Conservation (phyloP, 805 yeast species). For the Ogataea wickerhamii region DNA sequence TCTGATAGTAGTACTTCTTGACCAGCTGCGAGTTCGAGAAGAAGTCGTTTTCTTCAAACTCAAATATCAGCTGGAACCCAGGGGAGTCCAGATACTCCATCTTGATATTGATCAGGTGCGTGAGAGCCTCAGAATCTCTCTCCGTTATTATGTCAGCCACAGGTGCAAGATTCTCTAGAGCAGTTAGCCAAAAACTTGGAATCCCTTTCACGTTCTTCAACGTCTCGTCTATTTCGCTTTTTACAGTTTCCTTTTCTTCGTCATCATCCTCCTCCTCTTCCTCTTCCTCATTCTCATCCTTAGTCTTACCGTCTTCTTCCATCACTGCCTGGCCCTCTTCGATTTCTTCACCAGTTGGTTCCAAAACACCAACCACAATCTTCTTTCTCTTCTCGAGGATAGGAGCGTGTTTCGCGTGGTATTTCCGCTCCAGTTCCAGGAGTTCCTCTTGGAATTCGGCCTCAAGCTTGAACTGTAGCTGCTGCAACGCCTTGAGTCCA, state of each 20-base stretch:
- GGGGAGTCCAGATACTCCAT: conserved; percentile 79
- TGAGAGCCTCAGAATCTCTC: conserved; percentile 82
- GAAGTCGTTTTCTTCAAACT: conserved; percentile 70
- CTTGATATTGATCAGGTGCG: conserved; percentile 62
- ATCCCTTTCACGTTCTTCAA: conserved; percentile 58
- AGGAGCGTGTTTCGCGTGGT: conserved; percentile 67
- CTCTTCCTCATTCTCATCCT: conserved; percentile 40
- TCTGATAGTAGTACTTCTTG: conserved; percentile 91
- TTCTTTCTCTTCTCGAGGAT: conserved; percentile 68
- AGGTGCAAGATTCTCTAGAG: conserved; percentile 79
- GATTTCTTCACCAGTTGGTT: conserved; percentile 77
- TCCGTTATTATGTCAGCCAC: conserved; percentile 84
- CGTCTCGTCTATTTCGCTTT: conserved; percentile 23
- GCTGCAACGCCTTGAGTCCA: conserved; percentile 80
- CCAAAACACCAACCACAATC: conserved; percentile 66
- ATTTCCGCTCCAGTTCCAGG: conserved; percentile 81
- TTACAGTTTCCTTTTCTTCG: conserved; percentile 3
- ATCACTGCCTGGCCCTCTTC: conserved; percentile 73
- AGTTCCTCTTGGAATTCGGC: conserved; percentile 89
- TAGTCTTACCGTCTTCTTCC: conserved; percentile 36
- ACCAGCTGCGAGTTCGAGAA: conserved; percentile 70
- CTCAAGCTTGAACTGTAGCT: conserved; percentile 75
- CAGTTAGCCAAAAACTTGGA: conserved; percentile 96
- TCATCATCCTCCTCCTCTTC: conserved; percentile 40
- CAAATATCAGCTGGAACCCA: conserved; percentile 84